Evolutionary conservation across 2,329 filamentous ascomycete genomes (phyloP).

Genomic region (Penicillium griseofulvum): DNA sequence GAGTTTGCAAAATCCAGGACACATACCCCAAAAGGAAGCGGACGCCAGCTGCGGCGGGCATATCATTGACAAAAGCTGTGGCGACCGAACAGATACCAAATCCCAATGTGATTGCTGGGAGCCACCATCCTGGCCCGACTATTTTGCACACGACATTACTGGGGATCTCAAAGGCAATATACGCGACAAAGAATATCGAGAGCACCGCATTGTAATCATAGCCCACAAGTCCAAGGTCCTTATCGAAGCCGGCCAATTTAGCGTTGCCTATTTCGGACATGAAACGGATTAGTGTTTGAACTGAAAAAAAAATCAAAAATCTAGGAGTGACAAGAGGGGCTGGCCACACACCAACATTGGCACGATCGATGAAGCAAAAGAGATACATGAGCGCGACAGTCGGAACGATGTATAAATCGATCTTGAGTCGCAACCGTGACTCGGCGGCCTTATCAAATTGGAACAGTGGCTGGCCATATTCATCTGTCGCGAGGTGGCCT

Average conservation of each 20-base stretch:
- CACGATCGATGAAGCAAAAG: slow-evolving; percentile 73
- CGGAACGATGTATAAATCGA: slow-evolving; percentile 64
- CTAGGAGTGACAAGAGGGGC: background rate
- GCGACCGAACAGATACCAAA: slow-evolving; percentile 64
- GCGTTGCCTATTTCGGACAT: slow-evolving; percentile 57
- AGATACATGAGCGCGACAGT: slow-evolving; percentile 66
- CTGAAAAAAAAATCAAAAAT: background rate
- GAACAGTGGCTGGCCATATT: slow-evolving; percentile 52
- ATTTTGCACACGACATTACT: slow-evolving; percentile 63
- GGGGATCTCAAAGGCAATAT: slow-evolving; percentile 71
- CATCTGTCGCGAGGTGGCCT: slow-evolving; percentile 50
- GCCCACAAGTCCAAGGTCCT: slow-evolving; percentile 57
- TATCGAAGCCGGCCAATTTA: slow-evolving; percentile 62
- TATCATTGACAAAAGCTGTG: slow-evolving; percentile 63
- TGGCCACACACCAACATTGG: slow-evolving; percentile 61
- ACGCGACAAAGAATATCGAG: slow-evolving; percentile 68
- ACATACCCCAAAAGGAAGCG: slow-evolving; percentile 60
- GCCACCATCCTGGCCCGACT: slow-evolving; percentile 70
- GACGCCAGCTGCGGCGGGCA: slow-evolving; percentile 56
- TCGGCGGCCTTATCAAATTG: slow-evolving; percentile 60
- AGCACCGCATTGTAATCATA: slow-evolving; percentile 70
- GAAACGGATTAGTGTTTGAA: background rate
- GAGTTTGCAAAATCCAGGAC: background rate
- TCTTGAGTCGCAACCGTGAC: slow-evolving; percentile 58
- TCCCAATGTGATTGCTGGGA: slow-evolving; percentile 60